Conservation (phyloP, 805 yeast genomes). For the Kazachstania kunashirensis region DNA sequence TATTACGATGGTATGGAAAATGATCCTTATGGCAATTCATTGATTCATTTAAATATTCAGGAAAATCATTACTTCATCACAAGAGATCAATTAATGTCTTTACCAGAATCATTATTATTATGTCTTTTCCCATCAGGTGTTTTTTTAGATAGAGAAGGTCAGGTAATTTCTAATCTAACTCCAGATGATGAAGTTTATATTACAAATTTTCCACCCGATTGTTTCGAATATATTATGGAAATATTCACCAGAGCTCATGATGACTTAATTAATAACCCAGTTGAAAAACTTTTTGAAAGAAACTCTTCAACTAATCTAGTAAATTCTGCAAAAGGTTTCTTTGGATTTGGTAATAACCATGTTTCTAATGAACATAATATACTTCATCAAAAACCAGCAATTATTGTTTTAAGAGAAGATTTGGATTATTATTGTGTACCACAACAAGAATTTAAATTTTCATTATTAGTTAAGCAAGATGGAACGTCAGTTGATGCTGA, state of each 20-base stretch:
- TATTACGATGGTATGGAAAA: constrained; percentile 14
- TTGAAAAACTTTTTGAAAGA: constrained; percentile 32
- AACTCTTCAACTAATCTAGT: constrained; percentile 11
- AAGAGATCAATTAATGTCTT: constrained; percentile 78
- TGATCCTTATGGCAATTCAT: constrained; percentile 39
- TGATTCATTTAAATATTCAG: constrained; percentile 68
- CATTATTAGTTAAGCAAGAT: constrained; percentile 6
- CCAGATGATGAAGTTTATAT: constrained; percentile 74
- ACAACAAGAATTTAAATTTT: constrained; percentile 32
- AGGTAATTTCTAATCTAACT: constrained; percentile 66
- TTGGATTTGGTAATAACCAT: constrained; percentile 11
- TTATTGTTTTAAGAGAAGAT: constrained; percentile 88
- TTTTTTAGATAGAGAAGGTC: constrained; percentile 66
- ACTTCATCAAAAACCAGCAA: constrained; percentile 72
- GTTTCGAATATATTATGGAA: constrained; percentile 74
- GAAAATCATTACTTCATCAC: constrained; percentile 68
- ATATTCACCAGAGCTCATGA: constrained; percentile 61
- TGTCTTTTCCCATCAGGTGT: constrained; percentile 89
- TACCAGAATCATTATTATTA: constrained; percentile 82
- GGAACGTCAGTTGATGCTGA: constrained; percentile 27
- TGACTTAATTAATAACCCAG: constrained; percentile 38
- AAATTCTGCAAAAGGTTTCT: constrained; percentile 23
- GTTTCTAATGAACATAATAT: constrained; percentile 47
- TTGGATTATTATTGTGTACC: constrained; percentile 89
- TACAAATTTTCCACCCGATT: constrained; percentile 68